phyloP scores from a whole-genome alignment of 306 rosid genomes.

The Rosa lucieae region DNA sequence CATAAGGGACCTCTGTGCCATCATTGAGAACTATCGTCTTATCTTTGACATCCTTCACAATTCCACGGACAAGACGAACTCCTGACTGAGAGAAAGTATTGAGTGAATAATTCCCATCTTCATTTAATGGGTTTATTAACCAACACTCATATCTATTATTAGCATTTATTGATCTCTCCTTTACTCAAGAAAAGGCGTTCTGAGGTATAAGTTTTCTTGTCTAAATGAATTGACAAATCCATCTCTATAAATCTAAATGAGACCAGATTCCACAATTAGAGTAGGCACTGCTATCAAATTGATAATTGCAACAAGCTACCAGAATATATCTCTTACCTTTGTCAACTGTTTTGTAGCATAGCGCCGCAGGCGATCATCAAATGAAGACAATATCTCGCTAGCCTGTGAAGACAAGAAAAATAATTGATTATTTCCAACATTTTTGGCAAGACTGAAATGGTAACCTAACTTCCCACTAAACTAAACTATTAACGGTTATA shows the following conservation, averaged over 20 bases:
- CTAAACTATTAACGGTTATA: not conserved
- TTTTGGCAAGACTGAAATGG: conserved; percentile 4
- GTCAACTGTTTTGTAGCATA: conserved; percentile 87
- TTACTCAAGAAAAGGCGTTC: not conserved
- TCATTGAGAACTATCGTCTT: conserved; percentile 73
- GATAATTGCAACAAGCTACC: not conserved
- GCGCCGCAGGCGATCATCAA: conserved; percentile 77
- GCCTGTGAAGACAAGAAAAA: conserved; percentile 56
- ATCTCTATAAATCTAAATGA: not conserved
- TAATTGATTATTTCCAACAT: conserved; percentile 25
- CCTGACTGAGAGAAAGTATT: conserved; percentile 74
- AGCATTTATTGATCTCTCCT: not conserved
- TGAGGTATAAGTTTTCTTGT: not conserved
- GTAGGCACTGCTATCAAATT: not conserved
- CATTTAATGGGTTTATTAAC: not conserved
- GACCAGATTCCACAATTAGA: too few species aligned
- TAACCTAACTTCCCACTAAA: not conserved
- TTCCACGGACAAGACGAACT: conserved; percentile 86
- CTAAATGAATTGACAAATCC: not conserved
- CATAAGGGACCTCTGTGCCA: conserved; percentile 94
- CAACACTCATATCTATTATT: not conserved
- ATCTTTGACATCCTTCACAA: conserved; percentile 81
- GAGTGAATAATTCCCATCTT: conserved; percentile 24
- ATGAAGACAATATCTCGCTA: conserved; percentile 89
- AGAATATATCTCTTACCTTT: conserved; percentile 50